A percentile compares a stretch with the other conserved stretches of the same genome.
phyloP scores from a whole-genome alignment of 164 flowering plant genomes.

The Warburgia ugandensis region DNA sequence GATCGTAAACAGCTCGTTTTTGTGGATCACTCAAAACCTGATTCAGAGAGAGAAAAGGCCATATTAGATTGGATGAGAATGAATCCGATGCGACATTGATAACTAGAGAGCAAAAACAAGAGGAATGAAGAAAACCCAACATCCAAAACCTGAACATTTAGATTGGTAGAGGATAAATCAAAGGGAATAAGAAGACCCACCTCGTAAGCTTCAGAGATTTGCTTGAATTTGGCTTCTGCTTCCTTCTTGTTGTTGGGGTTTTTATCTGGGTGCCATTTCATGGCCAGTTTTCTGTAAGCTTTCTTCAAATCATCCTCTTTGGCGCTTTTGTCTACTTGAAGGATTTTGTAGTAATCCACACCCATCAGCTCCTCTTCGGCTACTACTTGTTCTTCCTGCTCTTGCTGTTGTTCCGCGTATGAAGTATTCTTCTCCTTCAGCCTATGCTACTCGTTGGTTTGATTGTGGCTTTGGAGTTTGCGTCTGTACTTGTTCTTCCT shows the following conservation, averaged over 20 bases:
- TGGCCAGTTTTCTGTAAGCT: slow-evolving; percentile 63
- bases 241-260: slow-evolving; percentile 58
- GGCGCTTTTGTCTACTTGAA: slow-evolving; percentile 46
- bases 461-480: background rate
- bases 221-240: slow-evolving; percentile 67
- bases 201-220: slow-evolving; percentile 72
- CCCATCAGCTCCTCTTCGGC: slow-evolving; percentile 32
- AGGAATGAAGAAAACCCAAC: no score
- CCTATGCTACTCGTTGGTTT: background rate
- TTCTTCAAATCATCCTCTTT: slow-evolving; percentile 67
- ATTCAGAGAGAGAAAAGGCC: no score
- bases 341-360: slow-evolving; percentile 56
- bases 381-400: background rate
- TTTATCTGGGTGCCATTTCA: slow-evolving; percentile 79
- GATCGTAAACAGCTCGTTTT: slow-evolving; percentile 52
- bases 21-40: slow-evolving; percentile 64
- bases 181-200: no score
- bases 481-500: background rate
- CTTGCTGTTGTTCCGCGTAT: background rate
- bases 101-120: no score
- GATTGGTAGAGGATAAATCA: background rate
- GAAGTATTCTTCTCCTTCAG: background rate
- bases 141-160: background rate
- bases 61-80: no score
- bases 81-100: no score